Conservation (phyloP, 2,329 filamentous ascomycete species). For the Helminthosporium solani region DNA sequence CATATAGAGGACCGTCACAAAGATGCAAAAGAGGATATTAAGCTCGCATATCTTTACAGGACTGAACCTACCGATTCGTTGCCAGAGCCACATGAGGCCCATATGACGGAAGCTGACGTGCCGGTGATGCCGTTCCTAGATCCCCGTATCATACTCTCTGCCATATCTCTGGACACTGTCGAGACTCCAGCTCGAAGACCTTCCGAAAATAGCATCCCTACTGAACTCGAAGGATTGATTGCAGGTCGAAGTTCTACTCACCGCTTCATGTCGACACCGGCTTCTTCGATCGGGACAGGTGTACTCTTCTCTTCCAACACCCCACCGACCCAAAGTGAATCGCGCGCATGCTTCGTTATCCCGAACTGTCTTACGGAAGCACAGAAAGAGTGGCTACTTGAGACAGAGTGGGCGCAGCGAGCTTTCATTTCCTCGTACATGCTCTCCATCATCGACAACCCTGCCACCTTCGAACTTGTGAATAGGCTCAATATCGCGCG, state of each 20-base stretch:
- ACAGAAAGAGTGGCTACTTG: slow-evolving; percentile 69
- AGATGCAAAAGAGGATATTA: slow-evolving; percentile 23
- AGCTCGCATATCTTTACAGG: slow-evolving; percentile 31
- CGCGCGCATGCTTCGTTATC: slow-evolving; percentile 45
- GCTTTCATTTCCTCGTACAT: slow-evolving; percentile 69
- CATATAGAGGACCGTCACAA: slow-evolving; percentile 27
- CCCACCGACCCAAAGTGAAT: slow-evolving; percentile 23
- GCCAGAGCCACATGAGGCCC: slow-evolving; percentile 15
- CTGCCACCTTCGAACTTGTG: slow-evolving; percentile 54
- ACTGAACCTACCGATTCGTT: slow-evolving; percentile 20
- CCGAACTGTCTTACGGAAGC: slow-evolving; percentile 59
- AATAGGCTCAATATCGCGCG: slow-evolving; percentile 64
- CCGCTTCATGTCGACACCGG: slow-evolving; percentile 16
- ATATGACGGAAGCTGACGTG: slow-evolving; percentile 16
- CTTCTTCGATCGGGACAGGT: slow-evolving; percentile 19
- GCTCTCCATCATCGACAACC: slow-evolving; percentile 64
- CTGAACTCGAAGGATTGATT: too few species aligned
- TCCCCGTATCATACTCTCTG: slow-evolving; percentile 28
- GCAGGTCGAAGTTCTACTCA: too few species aligned
- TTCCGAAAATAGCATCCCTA: slow-evolving; percentile 24
- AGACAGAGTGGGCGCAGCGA: slow-evolving; percentile 68
- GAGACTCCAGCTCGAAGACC: slow-evolving; percentile 19
- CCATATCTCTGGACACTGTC: slow-evolving; percentile 20
- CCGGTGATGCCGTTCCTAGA: slow-evolving; percentile 34
- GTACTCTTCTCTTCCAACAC: slow-evolving; percentile 38